Percentiles rank a stretch among this genome's conserved stretches.
These are phyloP conservation scores for Cinnamomum chago DNA, from an alignment of 164 flowering plant species.

Conservation along the genomic window DNA sequence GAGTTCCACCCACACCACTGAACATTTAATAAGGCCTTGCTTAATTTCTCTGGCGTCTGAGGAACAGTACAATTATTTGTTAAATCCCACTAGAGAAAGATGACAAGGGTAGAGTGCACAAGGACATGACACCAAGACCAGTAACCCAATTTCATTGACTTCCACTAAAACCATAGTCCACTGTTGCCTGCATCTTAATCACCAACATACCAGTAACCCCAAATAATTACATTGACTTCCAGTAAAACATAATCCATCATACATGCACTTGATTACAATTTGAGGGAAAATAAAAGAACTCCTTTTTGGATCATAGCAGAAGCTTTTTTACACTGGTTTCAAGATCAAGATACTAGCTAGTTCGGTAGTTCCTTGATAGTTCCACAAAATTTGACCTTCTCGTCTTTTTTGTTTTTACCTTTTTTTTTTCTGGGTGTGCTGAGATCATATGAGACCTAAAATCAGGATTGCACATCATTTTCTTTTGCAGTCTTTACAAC, in stretches of 20 bases:
- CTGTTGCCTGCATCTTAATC: not conserved
- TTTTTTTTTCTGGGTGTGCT: not conserved
- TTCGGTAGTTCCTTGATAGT: no score
- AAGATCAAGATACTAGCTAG: no score
- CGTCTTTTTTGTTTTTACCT: not conserved
- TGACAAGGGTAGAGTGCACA: not conserved
- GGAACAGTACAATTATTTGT: not conserved
- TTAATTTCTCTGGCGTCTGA: no score
- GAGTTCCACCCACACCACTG: no score
- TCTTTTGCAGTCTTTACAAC: not conserved
- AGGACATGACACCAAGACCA: not conserved
- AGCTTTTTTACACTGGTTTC: no score
- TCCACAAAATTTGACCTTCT: not conserved
- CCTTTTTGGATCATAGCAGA: no score
- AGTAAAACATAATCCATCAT: not conserved
- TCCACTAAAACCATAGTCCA: not conserved
- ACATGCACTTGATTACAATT: not conserved
- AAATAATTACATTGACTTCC: not conserved
- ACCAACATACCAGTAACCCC: not conserved
- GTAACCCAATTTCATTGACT: not conserved
- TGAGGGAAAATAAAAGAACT: no score
- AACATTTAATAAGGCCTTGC: no score
- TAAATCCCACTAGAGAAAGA: constrained; percentile 1
- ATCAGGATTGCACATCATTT: not conserved
- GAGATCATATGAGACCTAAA: no score